These are phyloP conservation scores for Claviceps capensis DNA, from an alignment of 2,329 filamentous ascomycete genomes.

Conservation along the genomic window DNA sequence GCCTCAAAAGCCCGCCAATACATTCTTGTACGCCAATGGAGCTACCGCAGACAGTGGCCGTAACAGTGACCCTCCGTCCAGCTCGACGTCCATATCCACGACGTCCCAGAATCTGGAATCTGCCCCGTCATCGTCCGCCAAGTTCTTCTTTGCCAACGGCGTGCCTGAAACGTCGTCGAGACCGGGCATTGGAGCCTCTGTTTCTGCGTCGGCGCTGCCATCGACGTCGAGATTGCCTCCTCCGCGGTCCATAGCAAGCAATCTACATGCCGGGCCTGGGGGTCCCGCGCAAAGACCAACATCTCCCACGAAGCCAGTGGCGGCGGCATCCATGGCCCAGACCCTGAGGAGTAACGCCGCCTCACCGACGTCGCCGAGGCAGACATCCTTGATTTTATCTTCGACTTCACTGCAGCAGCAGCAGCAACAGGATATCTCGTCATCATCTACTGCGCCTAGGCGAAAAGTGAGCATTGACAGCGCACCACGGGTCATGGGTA, in stretches of 20 bases:
- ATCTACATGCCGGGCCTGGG: constrained; percentile 11
- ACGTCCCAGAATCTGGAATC: constrained; percentile 24
- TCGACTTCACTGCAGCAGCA: constrained; percentile 23
- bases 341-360: constrained; percentile 9
- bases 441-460: constrained; percentile 15
- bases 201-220: constrained; percentile 33
- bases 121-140: constrained; percentile 28
- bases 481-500: constrained; percentile 19
- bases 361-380: constrained; percentile 13
- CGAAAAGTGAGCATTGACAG: constrained; percentile 31
- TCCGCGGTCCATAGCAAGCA: constrained; percentile 24
- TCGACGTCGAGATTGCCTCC: constrained; percentile 28
- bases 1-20: constrained; percentile 29
- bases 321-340: constrained; percentile 10
- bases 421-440: constrained; percentile 14
- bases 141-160: constrained; percentile 67
- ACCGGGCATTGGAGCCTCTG: constrained; percentile 20
- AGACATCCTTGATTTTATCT: constrained; percentile 19
- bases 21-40: constrained; percentile 46
- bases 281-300: constrained; percentile 26
- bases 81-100: constrained; percentile 20
- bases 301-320: constrained; percentile 35
- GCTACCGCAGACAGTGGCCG: constrained; percentile 26
- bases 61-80: constrained; percentile 16
- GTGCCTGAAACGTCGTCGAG: constrained; percentile 32